Base-by-base conservation (phyloP, 2,329 filamentous ascomycete species). In the Exophiala sp. region DNA sequence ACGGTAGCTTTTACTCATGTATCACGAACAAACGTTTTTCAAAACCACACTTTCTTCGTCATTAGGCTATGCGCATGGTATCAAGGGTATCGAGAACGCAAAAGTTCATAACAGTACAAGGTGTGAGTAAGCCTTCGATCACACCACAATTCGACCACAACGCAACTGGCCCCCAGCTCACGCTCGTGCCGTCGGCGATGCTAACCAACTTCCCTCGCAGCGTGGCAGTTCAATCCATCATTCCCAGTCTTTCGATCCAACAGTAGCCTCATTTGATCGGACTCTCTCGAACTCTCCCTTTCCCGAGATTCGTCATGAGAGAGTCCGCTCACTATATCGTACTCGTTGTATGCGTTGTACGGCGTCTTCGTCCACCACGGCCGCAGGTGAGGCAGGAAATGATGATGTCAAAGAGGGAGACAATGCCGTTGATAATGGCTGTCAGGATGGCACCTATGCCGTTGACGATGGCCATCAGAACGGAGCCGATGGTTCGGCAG, bases 381-480 rank as follows among this genome's bases (percentile, higher is more conserved):
- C 69, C 69, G 61, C 73, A 75, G 23, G 73, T 76, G 41, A 87
- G 67, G 73, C 79, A 86, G 56, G 74, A 74, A 67, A 87, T 78
- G 66, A 87, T 73, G 67, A 84, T 80, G 65, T 78, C 76, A 67
- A 81, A 74, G 68, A 86, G 73, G 50, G 74, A 68, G 55, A 85
- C 80, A 62, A 87, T 68, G 62, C 80, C 85, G 66, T 75, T 75
- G 67, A 88, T 78, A 64, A 88, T 83, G 61, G 81, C 55, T 18
- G 55, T 77, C 45, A 84, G 71, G 68, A 86, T 78, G 57, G 69
- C 65, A 46, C 79, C 83, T 61, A 88, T 80, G 61, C 78, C 82
- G 59, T 79, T 77, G 59, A 88, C 76, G 61, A 88, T 75, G 62
- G 79, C 78, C 76, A 84, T 86, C 55, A 87, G 74, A 64, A 76